Evolutionary conservation across 2,329 filamentous ascomycete species (phyloP).

Genomic region (Periconia sp.): DNA sequence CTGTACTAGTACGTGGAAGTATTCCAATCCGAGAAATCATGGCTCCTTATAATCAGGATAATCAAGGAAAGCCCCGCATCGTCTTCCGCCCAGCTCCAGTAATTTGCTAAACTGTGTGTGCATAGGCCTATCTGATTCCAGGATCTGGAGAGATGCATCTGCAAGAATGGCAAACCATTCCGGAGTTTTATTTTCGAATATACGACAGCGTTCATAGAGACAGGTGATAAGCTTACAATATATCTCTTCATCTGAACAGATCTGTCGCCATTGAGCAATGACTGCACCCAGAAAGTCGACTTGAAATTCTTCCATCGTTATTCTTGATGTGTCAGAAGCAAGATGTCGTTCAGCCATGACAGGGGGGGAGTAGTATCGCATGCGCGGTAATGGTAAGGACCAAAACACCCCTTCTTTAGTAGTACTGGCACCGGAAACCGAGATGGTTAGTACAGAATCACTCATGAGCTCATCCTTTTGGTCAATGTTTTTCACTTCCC

Average conservation of each 20-base stretch:
- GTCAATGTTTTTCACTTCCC: not conserved
- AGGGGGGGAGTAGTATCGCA: slow-evolving; percentile 5
- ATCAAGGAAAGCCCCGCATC: no score
- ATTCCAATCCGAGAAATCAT: no score
- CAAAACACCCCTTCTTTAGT: slow-evolving; percentile 6
- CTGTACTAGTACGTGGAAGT: no score
- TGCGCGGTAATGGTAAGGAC: slow-evolving; percentile 4
- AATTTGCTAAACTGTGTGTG: no score
- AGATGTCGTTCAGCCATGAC: not conserved
- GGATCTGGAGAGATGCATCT: no score
- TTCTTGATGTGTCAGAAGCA: not conserved
- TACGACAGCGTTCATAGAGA: no score
- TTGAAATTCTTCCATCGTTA: slow-evolving; percentile 3
- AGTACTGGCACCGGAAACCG: not conserved
- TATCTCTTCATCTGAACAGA: slow-evolving; percentile 1
- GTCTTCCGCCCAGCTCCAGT: no score
- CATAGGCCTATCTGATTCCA: no score
- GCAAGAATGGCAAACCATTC: no score
- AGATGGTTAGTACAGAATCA: slow-evolving; percentile 1
- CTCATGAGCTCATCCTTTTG: slow-evolving; percentile 5
- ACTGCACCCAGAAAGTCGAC: slow-evolving; percentile 3
- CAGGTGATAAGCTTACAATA: no score
- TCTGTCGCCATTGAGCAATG: not conserved
- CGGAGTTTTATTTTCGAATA: no score
- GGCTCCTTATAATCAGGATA: no score